phyloP scores from a whole-genome alignment of 2,329 filamentous ascomycete species.

The Neopestalotiopsis rosae region DNA sequence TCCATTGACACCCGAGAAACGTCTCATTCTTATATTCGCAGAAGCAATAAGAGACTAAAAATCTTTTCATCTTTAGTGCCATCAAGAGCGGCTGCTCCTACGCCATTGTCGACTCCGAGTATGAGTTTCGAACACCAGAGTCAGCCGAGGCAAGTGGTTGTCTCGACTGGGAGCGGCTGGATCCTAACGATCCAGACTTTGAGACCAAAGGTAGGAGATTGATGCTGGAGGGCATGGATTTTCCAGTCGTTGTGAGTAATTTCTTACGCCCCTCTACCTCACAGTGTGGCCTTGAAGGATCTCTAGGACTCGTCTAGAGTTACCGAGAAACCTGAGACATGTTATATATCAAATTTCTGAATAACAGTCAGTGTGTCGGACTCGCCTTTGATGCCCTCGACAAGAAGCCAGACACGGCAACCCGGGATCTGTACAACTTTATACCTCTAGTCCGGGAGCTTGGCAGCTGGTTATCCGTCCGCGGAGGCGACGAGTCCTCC shows the following conservation, averaged over 20 bases:
- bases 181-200: constrained; percentile 27
- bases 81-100: constrained; percentile 8
- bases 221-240: constrained; percentile 29
- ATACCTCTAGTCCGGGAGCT: constrained; percentile 18
- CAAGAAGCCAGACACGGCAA: constrained; percentile 22
- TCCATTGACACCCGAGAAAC: no score
- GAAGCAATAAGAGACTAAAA: no score
- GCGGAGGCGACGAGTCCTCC: constrained; percentile 19
- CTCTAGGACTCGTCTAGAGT: no score
- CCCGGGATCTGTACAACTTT: constrained; percentile 20
- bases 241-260: constrained; percentile 25
- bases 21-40: no score
- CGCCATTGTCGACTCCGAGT: constrained; percentile 11
- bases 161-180: constrained; percentile 30
- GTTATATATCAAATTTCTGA: background rate
- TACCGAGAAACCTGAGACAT: no score
- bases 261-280: background rate
- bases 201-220: constrained; percentile 18
- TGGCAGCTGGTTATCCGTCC: constrained; percentile 19
- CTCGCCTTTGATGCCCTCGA: constrained; percentile 27
- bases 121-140: background rate
- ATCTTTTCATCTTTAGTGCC: background rate
- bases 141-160: constrained; percentile 20
- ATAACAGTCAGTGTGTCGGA: constrained; percentile 18
- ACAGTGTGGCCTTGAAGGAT: no score